phyloP scores from a whole-genome alignment of 768 basidiomycete species.

The Suillus lakei region DNA sequence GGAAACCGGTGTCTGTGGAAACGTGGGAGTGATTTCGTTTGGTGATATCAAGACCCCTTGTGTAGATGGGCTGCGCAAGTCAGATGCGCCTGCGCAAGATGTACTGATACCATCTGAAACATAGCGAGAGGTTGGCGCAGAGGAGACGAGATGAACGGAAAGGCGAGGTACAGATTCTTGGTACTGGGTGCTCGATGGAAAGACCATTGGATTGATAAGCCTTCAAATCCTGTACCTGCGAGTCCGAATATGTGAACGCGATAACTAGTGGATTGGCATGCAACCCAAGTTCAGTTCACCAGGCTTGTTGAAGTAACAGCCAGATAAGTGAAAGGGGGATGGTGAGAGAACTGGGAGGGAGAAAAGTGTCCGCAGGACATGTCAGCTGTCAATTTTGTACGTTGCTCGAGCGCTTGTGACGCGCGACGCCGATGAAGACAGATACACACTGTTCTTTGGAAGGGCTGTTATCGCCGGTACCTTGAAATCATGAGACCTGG shows the following conservation, averaged over 20 bases:
- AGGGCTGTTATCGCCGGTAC: background rate
- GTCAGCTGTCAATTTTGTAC: background rate
- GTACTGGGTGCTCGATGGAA: background rate
- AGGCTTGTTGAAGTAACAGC: background rate
- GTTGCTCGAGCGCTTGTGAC: background rate
- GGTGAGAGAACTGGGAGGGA: background rate
- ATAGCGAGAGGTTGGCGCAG: background rate
- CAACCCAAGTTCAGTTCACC: background rate
- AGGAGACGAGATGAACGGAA: background rate
- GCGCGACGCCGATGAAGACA: background rate
- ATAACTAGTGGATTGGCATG: background rate
- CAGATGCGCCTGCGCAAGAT: background rate
- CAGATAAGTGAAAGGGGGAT: background rate
- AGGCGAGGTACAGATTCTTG: background rate
- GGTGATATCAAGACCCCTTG: background rate
- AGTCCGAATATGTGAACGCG: background rate
- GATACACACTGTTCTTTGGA: background rate
- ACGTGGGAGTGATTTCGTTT: background rate
- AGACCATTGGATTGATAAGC: background rate
- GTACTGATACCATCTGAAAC: background rate
- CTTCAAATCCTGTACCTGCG: background rate
- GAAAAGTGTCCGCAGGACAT: background rate
- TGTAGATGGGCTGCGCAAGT: background rate
- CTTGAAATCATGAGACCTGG: conserved; percentile 1
- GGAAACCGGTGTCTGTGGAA: background rate